A percentile compares a stretch with the other conserved stretches of the same genome.
These are phyloP conservation scores for Chytridium lagenaria DNA, from an alignment of 371 early-diverging fungal genomes.

Conservation along the genomic window DNA sequence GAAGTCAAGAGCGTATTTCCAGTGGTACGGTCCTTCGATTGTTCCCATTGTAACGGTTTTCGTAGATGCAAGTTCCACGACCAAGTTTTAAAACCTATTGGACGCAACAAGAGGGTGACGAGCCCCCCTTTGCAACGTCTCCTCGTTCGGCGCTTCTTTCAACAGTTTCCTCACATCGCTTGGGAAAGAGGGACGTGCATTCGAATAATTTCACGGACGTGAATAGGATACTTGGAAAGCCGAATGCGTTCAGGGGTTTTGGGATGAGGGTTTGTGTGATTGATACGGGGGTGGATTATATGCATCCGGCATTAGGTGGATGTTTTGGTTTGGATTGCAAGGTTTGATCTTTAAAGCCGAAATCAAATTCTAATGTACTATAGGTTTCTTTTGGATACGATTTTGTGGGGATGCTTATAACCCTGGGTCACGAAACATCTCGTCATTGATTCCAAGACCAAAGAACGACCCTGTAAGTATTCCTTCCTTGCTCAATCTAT, in stretches of 20 bases:
- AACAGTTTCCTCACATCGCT: too few relatives aligned
- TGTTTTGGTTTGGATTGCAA: conserved; percentile 69
- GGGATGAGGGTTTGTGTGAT: conserved; percentile 55
- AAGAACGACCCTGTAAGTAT: conserved; percentile 52
- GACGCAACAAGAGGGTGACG: not conserved
- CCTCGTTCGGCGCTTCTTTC: not conserved
- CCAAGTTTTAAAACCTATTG: conserved; percentile 4
- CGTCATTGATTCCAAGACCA: conserved; percentile 30
- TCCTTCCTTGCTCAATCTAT: not conserved
- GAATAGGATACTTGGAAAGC: not conserved
- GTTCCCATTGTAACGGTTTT: not conserved
- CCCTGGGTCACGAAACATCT: conserved; percentile 7
- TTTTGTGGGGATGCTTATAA: conserved; percentile 48
- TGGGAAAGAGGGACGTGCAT: conserved; percentile 14
- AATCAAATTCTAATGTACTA: too few relatives aligned
- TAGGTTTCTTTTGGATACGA: conserved; percentile 64
- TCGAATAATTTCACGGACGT: conserved; percentile 15
- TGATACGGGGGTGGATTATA: conserved; percentile 68
- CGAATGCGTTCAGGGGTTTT: conserved; percentile 28
- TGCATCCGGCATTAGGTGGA: conserved; percentile 72
- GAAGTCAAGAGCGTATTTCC: not conserved
- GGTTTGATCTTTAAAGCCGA: too few relatives aligned
- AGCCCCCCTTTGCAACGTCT: not conserved
- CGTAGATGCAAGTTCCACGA: not conserved
- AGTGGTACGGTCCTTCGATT: conserved; percentile 1